Conservation (phyloP, 495 filamentous ascomycete genomes). For the Venustampulla echinocandica region DNA sequence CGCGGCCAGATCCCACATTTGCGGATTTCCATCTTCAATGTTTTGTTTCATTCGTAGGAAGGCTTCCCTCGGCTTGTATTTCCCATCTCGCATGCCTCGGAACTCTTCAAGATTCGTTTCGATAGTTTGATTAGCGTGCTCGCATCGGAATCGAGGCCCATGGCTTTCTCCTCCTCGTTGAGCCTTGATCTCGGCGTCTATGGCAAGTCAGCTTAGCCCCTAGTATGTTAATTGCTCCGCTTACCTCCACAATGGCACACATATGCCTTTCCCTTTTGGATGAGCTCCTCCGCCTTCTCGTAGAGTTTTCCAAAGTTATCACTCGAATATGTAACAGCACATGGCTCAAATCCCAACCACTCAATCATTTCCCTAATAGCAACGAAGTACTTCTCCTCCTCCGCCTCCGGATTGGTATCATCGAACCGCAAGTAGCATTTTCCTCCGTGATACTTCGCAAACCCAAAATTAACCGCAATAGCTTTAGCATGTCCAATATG, state of each 20-base stretch:
- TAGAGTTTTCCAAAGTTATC: constrained; percentile 83
- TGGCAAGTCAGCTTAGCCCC: background rate
- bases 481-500: constrained; percentile 94
- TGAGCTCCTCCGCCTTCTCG: constrained; percentile 79
- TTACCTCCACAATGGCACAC: constrained; percentile 46
- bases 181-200: constrained; percentile 65
- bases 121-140: constrained; percentile 62
- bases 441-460: constrained; percentile 78
- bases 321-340: constrained; percentile 63
- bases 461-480: constrained; percentile 96
- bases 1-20: constrained; percentile 58
- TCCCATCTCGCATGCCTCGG: constrained; percentile 81
- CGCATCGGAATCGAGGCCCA: constrained; percentile 64
- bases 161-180: constrained; percentile 61
- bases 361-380: constrained; percentile 70
- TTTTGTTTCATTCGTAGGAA: constrained; percentile 90
- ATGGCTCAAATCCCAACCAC: constrained; percentile 78
- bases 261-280: constrained; percentile 60
- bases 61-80: constrained; percentile 80
- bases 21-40: constrained; percentile 38
- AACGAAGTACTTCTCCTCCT: constrained; percentile 70
- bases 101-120: constrained; percentile 78
- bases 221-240: background rate
- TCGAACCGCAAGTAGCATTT: constrained; percentile 44
- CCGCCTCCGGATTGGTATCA: constrained; percentile 79